phyloP scores from a whole-genome alignment of 768 basidiomycete species.

The Chalciporus piperatus region DNA sequence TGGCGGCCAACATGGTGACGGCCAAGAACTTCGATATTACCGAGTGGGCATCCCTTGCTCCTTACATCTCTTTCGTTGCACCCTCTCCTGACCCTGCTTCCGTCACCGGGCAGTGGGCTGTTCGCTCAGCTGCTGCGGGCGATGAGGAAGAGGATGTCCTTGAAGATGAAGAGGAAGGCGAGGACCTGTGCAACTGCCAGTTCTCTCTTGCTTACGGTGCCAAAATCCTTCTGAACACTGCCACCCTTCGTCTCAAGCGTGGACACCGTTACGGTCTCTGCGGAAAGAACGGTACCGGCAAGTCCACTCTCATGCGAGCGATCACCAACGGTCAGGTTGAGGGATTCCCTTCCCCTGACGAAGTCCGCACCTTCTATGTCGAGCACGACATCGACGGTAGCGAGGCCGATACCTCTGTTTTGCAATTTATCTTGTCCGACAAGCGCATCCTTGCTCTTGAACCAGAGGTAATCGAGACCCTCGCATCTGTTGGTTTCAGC shows the following conservation, averaged over 20 bases:
- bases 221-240: slow-evolving; percentile 96
- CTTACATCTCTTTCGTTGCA: slow-evolving; percentile 69
- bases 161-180: slow-evolving; percentile 96
- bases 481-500: slow-evolving; percentile 89
- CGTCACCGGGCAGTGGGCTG: slow-evolving; percentile 81
- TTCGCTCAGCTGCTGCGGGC: slow-evolving; percentile 81
- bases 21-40: slow-evolving; percentile 88
- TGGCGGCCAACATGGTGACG: slow-evolving; percentile 86
- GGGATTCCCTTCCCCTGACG: slow-evolving; percentile 95
- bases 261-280: slow-evolving; percentile 98
- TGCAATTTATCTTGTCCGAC: slow-evolving; percentile 84
- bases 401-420: slow-evolving; percentile 87
- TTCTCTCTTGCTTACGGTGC: slow-evolving; percentile 99
- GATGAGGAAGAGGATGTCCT: slow-evolving; percentile 61
- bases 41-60: slow-evolving; percentile 80
- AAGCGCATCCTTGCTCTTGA: slow-evolving; percentile 71
- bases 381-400: slow-evolving; percentile 98
- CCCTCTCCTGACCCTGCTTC: slow-evolving; percentile 62
- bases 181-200: slow-evolving; percentile 98
- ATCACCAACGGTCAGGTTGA: slow-evolving; percentile 96
- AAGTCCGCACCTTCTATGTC: slow-evolving; percentile 98
- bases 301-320: slow-evolving; percentile 91
- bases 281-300: slow-evolving; percentile 98
- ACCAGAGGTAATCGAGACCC: slow-evolving; percentile 74
- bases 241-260: slow-evolving; percentile 94